A percentile compares a stretch with the other conserved stretches of the same genome.
phyloP scores from a whole-genome alignment of 2,329 filamentous ascomycete species.

The Colletotrichum sansevieriae region DNA sequence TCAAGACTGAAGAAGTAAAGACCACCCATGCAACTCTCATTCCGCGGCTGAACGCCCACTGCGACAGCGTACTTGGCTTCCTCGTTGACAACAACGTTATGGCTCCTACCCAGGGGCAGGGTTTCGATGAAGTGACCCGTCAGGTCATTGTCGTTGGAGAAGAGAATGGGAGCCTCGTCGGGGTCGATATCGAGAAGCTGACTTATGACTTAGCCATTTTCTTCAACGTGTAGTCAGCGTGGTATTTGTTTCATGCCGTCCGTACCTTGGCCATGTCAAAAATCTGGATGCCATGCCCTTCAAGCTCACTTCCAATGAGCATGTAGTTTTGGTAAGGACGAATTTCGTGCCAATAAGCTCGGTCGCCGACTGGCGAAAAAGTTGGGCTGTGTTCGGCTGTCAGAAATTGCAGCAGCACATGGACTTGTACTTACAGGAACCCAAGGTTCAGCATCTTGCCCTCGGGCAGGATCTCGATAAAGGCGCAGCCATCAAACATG shows the following conservation, averaged over 20 bases:
- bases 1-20: slow-evolving; percentile 68
- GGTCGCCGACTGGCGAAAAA: slow-evolving; percentile 36
- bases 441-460: slow-evolving; percentile 60
- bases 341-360: slow-evolving; percentile 52
- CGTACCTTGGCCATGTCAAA: slow-evolving; percentile 68
- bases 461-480: slow-evolving; percentile 57
- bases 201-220: background rate
- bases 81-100: slow-evolving; percentile 64
- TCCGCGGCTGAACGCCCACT: slow-evolving; percentile 52
- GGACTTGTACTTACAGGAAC: slow-evolving; percentile 48
- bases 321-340: slow-evolving; percentile 50
- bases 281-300: slow-evolving; percentile 68
- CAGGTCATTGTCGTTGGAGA: slow-evolving; percentile 47
- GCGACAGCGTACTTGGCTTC: slow-evolving; percentile 60
- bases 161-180: slow-evolving; percentile 48
- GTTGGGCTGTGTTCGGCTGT: slow-evolving; percentile 26
- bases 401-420: background rate
- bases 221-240: no score
- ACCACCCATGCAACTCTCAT: slow-evolving; percentile 57
- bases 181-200: slow-evolving; percentile 57
- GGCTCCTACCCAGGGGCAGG: slow-evolving; percentile 55
- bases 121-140: slow-evolving; percentile 47
- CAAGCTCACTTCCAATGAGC: slow-evolving; percentile 55
- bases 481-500: slow-evolving; percentile 57
- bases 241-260: background rate